phyloP scores from a whole-genome alignment of 2,329 filamentous ascomycete genomes.

The Myriosclerotinia curreyana region DNA sequence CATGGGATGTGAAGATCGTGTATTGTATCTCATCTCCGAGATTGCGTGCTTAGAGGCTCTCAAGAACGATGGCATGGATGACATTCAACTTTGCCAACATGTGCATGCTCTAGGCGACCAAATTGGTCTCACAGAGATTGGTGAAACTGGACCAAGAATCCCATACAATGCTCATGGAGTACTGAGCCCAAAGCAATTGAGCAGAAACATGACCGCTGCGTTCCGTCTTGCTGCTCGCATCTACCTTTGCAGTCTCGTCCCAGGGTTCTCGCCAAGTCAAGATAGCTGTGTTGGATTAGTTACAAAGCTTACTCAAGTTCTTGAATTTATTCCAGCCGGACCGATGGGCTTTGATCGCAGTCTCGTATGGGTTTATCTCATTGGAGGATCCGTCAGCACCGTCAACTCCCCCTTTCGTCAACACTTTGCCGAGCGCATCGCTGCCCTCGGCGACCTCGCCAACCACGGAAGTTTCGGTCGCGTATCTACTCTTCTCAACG shows the following conservation, averaged over 20 bases:
- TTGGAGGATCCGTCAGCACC: slow-evolving; percentile 76
- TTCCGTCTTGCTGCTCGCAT: slow-evolving; percentile 92
- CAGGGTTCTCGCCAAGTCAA: slow-evolving; percentile 76
- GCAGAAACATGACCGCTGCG: slow-evolving; percentile 81
- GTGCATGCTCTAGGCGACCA: slow-evolving; percentile 84
- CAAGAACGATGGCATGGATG: slow-evolving; percentile 78
- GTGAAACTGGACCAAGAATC: slow-evolving; percentile 55
- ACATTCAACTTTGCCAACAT: slow-evolving; percentile 82
- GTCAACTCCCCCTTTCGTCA: slow-evolving; percentile 70
- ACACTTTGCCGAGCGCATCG: slow-evolving; percentile 73
- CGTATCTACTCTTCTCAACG: slow-evolving; percentile 71
- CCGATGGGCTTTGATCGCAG: slow-evolving; percentile 82
- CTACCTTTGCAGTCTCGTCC: slow-evolving; percentile 94
- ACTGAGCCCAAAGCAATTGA: slow-evolving; percentile 77
- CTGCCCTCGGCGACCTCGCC: slow-evolving; percentile 71
- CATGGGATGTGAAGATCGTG: slow-evolving; percentile 95
- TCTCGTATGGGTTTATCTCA: slow-evolving; percentile 88
- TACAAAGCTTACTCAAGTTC: slow-evolving; percentile 69
- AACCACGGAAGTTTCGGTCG: slow-evolving; percentile 83
- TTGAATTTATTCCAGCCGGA: slow-evolving; percentile 80
- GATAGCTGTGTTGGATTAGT: slow-evolving; percentile 73
- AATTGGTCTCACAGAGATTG: slow-evolving; percentile 75
- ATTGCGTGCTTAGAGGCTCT: slow-evolving; percentile 93
- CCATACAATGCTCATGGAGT: slow-evolving; percentile 67
- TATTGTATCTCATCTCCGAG: slow-evolving; percentile 98